Percentiles rank a stretch among this genome's conserved stretches.
Evolutionary conservation across 73 alveolate species (phyloP).

Genomic region (Paramecium sonneborni): DNA sequence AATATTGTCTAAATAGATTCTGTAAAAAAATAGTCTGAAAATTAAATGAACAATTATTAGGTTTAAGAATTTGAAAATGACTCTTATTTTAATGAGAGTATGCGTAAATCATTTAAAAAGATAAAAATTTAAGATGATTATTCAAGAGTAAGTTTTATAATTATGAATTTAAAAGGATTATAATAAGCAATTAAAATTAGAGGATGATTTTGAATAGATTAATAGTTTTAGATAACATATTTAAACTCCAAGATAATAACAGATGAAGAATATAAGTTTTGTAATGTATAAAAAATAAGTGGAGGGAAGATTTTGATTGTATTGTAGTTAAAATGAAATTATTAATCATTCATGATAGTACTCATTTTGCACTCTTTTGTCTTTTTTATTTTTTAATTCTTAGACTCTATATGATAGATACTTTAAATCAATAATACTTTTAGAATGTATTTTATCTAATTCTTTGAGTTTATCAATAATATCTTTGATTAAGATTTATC

Average conservation of each 20-base stretch:
- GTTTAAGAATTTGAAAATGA: neutral
- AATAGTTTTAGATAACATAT: constrained; percentile 15
- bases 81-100: neutral
- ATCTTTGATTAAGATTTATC: constrained; percentile 4
- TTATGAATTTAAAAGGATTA: neutral
- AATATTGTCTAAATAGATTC: constrained; percentile 6
- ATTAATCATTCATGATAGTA: neutral
- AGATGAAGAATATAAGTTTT: constrained; percentile 18
- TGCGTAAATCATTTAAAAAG: neutral
- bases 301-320: constrained; percentile 39
- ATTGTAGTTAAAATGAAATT: neutral
- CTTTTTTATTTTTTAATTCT: neutral
- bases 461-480: constrained; percentile 21
- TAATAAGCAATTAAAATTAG: neutral
- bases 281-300: constrained; percentile 12
- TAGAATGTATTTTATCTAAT: constrained; percentile 29
- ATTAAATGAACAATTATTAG: neutral
- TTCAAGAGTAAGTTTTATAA: neutral
- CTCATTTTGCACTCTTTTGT: neutral
- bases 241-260: neutral
- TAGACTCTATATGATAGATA: neutral
- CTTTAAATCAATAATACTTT: neutral
- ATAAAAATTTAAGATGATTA: neutral
- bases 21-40: neutral
- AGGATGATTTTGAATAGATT: constrained; percentile 10